Conservation (phyloP, 2,329 filamentous ascomycete genomes). For the Fusarium buharicum region DNA sequence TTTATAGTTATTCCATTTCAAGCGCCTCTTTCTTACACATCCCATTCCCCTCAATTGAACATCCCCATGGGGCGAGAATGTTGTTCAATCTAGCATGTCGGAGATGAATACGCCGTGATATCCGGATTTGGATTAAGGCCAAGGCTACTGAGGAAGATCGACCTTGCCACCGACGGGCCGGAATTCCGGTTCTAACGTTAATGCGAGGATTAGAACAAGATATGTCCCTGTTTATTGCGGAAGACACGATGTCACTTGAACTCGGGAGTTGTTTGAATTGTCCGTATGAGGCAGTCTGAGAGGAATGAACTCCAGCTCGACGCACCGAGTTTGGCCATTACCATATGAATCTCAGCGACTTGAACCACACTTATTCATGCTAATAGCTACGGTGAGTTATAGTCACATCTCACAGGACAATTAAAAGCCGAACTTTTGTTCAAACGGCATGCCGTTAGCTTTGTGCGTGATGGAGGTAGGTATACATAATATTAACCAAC, state of each 20-base stretch:
- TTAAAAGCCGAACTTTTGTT: too few species aligned
- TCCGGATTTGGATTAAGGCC: conserved; percentile 26
- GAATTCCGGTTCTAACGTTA: not conserved
- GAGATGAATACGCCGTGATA: conserved; percentile 25
- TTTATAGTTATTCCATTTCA: conserved; percentile 19
- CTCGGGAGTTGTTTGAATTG: not conserved
- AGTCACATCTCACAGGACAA: too few species aligned
- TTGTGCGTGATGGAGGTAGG: too few species aligned
- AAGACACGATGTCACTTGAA: not conserved
- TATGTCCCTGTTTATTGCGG: not conserved
- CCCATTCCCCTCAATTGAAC: conserved; percentile 8
- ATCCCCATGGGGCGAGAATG: conserved; percentile 9
- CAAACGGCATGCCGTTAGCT: too few species aligned
- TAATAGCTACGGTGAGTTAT: too few species aligned
- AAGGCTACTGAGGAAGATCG: not conserved
- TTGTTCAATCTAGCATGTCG: conserved; percentile 29
- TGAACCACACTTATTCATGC: too few species aligned
- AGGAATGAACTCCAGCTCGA: not conserved
- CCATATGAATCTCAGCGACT: too few species aligned
- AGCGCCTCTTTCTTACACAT: not conserved
- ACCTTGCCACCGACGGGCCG: not conserved
- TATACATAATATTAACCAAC: too few species aligned
- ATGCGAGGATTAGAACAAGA: not conserved
- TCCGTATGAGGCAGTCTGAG: not conserved
- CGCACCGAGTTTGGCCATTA: not conserved